Evolutionary conservation across 805 yeast species (phyloP).

Genomic region (Osmozyma mogii): DNA sequence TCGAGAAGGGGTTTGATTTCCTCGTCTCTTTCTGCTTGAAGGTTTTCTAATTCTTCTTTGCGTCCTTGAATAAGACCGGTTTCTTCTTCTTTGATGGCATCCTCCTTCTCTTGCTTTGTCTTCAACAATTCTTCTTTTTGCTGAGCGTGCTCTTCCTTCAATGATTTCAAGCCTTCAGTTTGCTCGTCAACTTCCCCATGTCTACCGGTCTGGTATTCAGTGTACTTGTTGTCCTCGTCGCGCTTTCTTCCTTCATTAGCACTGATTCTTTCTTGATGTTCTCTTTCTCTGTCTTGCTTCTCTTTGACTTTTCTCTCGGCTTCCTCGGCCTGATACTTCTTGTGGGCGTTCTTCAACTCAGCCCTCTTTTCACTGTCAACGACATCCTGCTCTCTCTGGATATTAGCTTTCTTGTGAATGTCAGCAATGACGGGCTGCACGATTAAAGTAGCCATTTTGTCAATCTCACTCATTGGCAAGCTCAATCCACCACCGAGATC

Average conservation of each 20-base stretch:
- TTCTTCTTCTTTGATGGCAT: constrained; percentile 36
- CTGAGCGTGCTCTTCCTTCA: constrained; percentile 31
- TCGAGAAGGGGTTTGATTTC: constrained; percentile 48
- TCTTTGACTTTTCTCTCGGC: constrained; percentile 25
- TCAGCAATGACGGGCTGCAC: constrained; percentile 80
- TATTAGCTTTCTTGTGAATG: constrained; percentile 58
- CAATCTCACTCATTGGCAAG: constrained; percentile 68
- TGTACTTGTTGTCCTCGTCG: constrained; percentile 21
- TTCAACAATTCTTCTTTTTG: constrained; percentile 35
- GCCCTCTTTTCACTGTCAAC: constrained; percentile 28
- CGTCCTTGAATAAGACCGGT: constrained; percentile 37
- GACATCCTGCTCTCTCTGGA: constrained; percentile 49
- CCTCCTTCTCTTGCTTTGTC: constrained; percentile 41
- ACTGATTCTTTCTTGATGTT: constrained; percentile 25
- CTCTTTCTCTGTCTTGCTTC: constrained; percentile 27
- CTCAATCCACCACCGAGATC: constrained; percentile 84
- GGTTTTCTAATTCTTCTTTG: constrained; percentile 36
- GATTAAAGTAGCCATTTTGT: constrained; percentile 67
- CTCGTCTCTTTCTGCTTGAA: constrained; percentile 47
- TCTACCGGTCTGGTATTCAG: constrained; percentile 22
- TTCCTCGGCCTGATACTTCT: constrained; percentile 17
- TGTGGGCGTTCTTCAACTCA: constrained; percentile 26
- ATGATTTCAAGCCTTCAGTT: constrained; percentile 22
- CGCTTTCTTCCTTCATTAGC: constrained; percentile 26
- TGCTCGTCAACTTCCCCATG: constrained; percentile 23